Evolutionary conservation across 2,329 filamentous ascomycete genomes (phyloP).

Genomic region (Colletotrichum sp.): DNA sequence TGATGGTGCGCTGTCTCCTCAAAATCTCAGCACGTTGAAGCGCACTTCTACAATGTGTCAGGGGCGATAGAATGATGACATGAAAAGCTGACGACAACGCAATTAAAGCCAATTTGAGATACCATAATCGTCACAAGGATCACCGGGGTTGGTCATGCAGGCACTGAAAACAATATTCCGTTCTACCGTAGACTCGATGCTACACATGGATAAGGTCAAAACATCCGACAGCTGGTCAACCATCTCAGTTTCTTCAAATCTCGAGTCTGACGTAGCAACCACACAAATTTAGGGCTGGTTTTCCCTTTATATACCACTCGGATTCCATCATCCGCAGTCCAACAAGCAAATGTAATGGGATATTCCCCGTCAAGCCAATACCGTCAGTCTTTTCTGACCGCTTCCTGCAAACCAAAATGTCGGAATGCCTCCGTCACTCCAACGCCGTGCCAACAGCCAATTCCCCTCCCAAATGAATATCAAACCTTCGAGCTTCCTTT

Average conservation of each 20-base stretch:
- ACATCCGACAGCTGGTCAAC: neutral
- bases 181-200: too few species aligned
- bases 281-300: neutral
- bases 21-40: neutral
- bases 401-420: neutral
- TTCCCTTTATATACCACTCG: neutral
- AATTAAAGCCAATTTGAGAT: neutral
- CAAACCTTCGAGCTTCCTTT: neutral
- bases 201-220: too few species aligned
- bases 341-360: neutral
- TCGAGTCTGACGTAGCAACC: neutral
- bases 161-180: too few species aligned
- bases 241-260: neutral
- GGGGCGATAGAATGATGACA: accelerated
- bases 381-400: neutral
- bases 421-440: neutral
- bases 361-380: neutral
- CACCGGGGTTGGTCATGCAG: too few species aligned
- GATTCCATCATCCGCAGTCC: neutral
- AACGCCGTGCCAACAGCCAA: neutral
- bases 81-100: neutral
- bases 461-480: neutral
- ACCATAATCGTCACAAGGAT: neutral
- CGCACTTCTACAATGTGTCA: neutral
- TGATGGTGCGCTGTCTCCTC: neutral